A percentile compares a stretch with the other conserved stretches of the same genome.
Conservation (phyloP, 108 stramenopile genomes). For the Ochromonas danica region DNA sequence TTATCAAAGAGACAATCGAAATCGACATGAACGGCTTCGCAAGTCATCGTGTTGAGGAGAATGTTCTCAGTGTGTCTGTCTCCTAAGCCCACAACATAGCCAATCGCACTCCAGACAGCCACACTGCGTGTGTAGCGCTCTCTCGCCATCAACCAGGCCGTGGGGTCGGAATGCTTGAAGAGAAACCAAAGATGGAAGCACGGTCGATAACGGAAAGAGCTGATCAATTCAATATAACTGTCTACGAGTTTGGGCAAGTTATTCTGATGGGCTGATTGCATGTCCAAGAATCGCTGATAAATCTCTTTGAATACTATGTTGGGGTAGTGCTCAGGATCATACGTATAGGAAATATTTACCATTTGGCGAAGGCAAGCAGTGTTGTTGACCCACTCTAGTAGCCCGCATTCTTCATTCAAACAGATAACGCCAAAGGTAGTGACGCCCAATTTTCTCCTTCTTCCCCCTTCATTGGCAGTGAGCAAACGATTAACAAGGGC, state of each 20-base stretch:
- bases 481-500: conserved; percentile 92
- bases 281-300: not conserved
- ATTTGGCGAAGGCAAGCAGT: conserved; percentile 76
- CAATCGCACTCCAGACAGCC: conserved; percentile 88
- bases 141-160: conserved; percentile 93
- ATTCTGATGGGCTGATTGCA: not conserved
- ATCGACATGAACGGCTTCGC: conserved; percentile 97
- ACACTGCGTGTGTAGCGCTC: conserved; percentile 81
- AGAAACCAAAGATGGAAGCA: conserved; percentile 92
- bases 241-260: not conserved
- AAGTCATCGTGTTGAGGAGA: conserved; percentile 81
- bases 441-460: conserved; percentile 67
- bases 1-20: conserved; percentile 96
- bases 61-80: conserved; percentile 99
- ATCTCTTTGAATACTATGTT: not conserved
- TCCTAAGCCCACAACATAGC: conserved; percentile 93
- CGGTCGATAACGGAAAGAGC: not conserved
- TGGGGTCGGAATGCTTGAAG: conserved; percentile 83
- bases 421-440: conserved; percentile 95
- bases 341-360: conserved; percentile 42
- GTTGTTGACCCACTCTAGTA: conserved; percentile 95
- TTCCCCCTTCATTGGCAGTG: conserved; percentile 53
- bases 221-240: conserved; percentile 45
- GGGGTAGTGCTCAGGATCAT: not conserved
- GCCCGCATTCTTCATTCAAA: conserved; percentile 93